Conservation (phyloP, 495 filamentous ascomycete species). For the Hypoxylon crocopeplum region DNA sequence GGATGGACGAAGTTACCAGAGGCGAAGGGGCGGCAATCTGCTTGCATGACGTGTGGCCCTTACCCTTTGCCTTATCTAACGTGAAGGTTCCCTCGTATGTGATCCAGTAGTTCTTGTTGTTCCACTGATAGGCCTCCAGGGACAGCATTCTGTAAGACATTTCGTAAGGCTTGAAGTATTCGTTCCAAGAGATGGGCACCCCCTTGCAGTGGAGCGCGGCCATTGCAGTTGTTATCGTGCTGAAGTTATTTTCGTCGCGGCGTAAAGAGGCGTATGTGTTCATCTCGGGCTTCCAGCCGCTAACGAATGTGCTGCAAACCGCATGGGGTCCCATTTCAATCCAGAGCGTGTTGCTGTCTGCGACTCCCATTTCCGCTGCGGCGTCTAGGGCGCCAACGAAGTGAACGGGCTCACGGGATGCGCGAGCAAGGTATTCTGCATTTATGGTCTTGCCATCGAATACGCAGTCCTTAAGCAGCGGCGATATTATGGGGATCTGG, state of each 20-base stretch:
- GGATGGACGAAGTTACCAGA: slow-evolving; percentile 34
- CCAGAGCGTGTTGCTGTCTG: slow-evolving; percentile 44
- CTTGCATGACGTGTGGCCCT: background rate
- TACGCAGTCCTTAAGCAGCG: slow-evolving; percentile 26
- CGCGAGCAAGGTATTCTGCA: background rate
- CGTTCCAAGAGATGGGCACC: slow-evolving; percentile 65
- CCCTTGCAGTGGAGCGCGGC: slow-evolving; percentile 54
- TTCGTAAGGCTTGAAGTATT: slow-evolving; percentile 64
- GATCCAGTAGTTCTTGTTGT: slow-evolving; percentile 75
- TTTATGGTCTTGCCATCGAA: background rate
- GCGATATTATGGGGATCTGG: slow-evolving; percentile 64
- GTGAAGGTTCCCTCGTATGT: slow-evolving; percentile 63
- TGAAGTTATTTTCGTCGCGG: slow-evolving; percentile 53
- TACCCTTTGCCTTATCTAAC: slow-evolving; percentile 66
- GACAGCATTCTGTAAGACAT: slow-evolving; percentile 57
- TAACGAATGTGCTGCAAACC: slow-evolving; percentile 62
- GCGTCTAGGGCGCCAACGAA: slow-evolving; percentile 60
- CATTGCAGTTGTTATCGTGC: slow-evolving; percentile 48
- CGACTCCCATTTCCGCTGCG: slow-evolving; percentile 41
- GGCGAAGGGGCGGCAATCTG: background rate
- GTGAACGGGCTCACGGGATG: background rate
- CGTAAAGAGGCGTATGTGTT: slow-evolving; percentile 26
- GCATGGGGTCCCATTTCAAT: slow-evolving; percentile 65
- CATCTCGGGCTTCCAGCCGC: slow-evolving; percentile 49
- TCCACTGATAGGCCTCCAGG: slow-evolving; percentile 69